Conservation (phyloP, 2,329 filamentous ascomycete species). For the Nothomitra cinnamomea region DNA sequence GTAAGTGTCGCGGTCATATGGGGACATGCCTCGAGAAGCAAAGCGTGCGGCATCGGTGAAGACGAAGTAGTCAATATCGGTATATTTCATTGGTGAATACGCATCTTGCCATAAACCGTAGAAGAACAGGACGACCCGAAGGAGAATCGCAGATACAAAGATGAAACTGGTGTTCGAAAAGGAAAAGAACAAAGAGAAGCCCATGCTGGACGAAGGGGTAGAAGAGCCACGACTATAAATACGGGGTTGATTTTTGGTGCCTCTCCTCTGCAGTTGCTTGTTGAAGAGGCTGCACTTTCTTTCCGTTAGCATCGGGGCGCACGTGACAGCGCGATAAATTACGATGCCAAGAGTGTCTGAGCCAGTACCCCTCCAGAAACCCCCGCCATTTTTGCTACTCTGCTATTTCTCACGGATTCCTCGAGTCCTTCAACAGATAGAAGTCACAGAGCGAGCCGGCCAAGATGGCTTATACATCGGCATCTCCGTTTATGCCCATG, state of each 20-base stretch:
- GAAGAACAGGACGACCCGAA: slow-evolving; percentile 58
- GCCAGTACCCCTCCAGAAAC: too few species aligned
- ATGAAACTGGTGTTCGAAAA: not conserved
- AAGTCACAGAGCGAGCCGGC: not conserved
- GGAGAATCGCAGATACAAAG: slow-evolving; percentile 31
- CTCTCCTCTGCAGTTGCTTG: too few species aligned
- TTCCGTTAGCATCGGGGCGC: not conserved
- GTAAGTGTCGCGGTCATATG: slow-evolving; percentile 85
- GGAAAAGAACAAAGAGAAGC: too few species aligned
- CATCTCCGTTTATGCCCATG: slow-evolving; percentile 42
- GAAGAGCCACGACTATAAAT: not conserved
- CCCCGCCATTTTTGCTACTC: too few species aligned
- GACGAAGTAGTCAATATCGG: slow-evolving; percentile 96
- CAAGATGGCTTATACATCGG: slow-evolving; percentile 1
- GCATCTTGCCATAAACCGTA: slow-evolving; percentile 91
- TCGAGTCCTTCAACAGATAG: not conserved
- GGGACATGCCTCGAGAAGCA: slow-evolving; percentile 47
- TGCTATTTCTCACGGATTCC: too few species aligned
- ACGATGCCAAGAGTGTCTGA: not conserved
- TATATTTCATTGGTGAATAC: slow-evolving; percentile 86
- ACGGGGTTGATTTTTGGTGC: not conserved
- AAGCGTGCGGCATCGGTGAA: slow-evolving; percentile 90
- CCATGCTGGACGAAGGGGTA: not conserved
- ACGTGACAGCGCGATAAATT: not conserved
- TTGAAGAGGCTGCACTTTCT: too few species aligned